phyloP scores from a whole-genome alignment of 2,329 filamentous ascomycete genomes.

The Metarhizium sp. region DNA sequence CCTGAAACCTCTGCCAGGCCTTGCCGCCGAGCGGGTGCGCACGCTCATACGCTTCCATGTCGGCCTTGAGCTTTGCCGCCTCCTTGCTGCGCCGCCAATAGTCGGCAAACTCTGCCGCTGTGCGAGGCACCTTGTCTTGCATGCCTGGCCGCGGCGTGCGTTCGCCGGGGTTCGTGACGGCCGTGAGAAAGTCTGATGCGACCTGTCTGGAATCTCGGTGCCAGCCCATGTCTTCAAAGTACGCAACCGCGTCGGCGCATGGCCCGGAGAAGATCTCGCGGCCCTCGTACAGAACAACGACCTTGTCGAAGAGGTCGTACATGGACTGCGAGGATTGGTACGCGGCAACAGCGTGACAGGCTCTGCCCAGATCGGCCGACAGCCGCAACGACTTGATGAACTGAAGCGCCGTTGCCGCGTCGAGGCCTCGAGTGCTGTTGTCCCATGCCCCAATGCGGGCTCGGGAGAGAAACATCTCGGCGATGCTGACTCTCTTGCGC shows the following conservation, averaged over 20 bases:
- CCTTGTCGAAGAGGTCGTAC: conserved; percentile 45
- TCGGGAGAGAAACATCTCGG: no score
- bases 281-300: conserved; percentile 56
- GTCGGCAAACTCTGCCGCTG: neutral
- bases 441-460: conserved; percentile 65
- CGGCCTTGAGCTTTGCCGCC: neutral
- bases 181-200: no score
- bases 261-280: conserved; percentile 58
- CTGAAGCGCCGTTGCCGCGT: conserved; percentile 69
- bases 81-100: neutral
- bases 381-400: conserved; percentile 61
- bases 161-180: no score
- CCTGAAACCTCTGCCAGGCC: no score
- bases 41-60: neutral
- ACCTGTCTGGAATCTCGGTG: no score
- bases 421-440: conserved; percentile 68
- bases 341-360: conserved; percentile 17
- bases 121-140: neutral
- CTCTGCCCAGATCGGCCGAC: conserved; percentile 59
- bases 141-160: no score
- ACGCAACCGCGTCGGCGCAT: conserved; percentile 30
- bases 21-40: no score
- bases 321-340: conserved; percentile 16
- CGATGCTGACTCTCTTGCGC: no score
- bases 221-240: no score